These are phyloP conservation scores for Aspergillus fumigatiaffinis DNA, from an alignment of 2,329 filamentous ascomycete species.

Conservation along the genomic window DNA sequence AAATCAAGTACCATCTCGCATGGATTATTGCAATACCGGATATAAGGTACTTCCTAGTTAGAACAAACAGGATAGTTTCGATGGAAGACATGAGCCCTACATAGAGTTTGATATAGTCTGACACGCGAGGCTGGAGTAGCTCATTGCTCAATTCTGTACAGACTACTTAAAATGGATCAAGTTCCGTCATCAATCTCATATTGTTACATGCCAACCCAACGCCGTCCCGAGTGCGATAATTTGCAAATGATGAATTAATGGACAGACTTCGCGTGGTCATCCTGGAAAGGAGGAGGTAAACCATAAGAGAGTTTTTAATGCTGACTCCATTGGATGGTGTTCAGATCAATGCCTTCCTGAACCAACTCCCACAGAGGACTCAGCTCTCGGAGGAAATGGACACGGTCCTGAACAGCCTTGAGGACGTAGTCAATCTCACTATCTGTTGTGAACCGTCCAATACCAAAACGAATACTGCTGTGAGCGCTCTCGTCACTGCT, in stretches of 20 bases:
- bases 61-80: not conserved
- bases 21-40: not conserved
- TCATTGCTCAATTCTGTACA: conserved; percentile 16
- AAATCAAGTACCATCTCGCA: too few relatives aligned
- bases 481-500: conserved; percentile 97
- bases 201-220: conserved; percentile 23
- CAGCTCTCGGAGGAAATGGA: conserved; percentile 88
- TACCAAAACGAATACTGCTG: conserved; percentile 95
- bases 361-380: conserved; percentile 97
- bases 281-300: conserved; percentile 8
- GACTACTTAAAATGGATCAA: conserved; percentile 3
- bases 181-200: conserved; percentile 12
- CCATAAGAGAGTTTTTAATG: conserved; percentile 45
- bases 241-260: conserved; percentile 5
- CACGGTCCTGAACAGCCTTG: conserved; percentile 85
- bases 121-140: not conserved
- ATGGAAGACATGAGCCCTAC: not conserved
- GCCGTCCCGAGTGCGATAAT: conserved; percentile 19
- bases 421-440: conserved; percentile 95
- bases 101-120: not conserved
- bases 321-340: conserved; percentile 97
- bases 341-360: conserved; percentile 90
- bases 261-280: conserved; percentile 3
- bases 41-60: not conserved
- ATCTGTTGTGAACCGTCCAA: conserved; percentile 94